A percentile compares a stretch with the other conserved stretches of the same genome.
phyloP scores from a whole-genome alignment of 1,284 basidiomycete genomes.

The Sporisorium scitamineum region DNA sequence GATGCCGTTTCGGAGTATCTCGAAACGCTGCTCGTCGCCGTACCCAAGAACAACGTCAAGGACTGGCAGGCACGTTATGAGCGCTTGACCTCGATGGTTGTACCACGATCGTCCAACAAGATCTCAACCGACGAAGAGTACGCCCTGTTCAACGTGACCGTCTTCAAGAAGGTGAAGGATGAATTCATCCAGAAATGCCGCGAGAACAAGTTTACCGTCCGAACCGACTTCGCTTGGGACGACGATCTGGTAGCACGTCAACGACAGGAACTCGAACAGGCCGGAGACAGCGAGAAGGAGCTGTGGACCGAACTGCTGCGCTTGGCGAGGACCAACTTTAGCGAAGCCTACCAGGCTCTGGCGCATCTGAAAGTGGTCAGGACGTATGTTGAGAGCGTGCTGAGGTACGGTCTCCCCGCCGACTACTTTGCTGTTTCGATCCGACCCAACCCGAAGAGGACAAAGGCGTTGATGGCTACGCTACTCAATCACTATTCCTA shows the following conservation, averaged over 20 bases:
- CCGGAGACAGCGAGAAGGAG: constrained; percentile 91
- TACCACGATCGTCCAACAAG: constrained; percentile 86
- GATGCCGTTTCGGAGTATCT: constrained; percentile 87
- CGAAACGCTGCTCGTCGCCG: constrained; percentile 91
- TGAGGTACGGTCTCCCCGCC: constrained; percentile 94
- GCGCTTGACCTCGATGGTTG: constrained; percentile 87
- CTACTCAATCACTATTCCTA: constrained; percentile 85
- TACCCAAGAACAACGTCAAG: constrained; percentile 86
- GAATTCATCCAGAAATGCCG: constrained; percentile 94
- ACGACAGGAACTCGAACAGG: constrained; percentile 81
- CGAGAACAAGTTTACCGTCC: constrained; percentile 95
- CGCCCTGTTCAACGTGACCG: constrained; percentile 84
- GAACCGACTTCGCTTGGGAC: constrained; percentile 89
- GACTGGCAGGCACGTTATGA: constrained; percentile 94
- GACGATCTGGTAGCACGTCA: constrained; percentile 86
- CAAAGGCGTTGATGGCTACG: constrained; percentile 79
- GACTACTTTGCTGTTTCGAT: constrained; percentile 86
- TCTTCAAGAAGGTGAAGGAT: constrained; percentile 91
- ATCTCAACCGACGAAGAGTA: constrained; percentile 90
- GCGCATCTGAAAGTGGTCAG: constrained; percentile 93
- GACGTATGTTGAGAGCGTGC: constrained; percentile 92
- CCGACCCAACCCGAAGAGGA: constrained; percentile 82
- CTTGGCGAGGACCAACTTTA: constrained; percentile 93
- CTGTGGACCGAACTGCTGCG: constrained; percentile 97
- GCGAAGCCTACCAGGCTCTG: constrained; percentile 93